Base-by-base conservation (phyloP, 148 eudicot genomes). In the Vaccinium myrtillus region DNA sequence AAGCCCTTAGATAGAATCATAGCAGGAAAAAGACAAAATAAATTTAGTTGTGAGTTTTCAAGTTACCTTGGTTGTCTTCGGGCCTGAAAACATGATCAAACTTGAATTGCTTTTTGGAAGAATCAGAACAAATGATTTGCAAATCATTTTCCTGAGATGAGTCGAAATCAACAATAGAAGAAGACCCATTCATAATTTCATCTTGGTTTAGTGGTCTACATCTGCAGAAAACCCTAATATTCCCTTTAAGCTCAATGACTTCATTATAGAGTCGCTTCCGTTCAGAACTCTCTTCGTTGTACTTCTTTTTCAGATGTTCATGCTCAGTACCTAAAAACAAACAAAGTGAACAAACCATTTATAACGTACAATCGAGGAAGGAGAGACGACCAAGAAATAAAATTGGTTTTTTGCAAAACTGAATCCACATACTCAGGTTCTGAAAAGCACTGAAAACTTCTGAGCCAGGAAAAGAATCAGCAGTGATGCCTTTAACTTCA, bases 171-270 rank as follows among this genome's bases (percentile, higher is more conserved):
- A 95, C 95, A 69, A 88, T 89, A 49, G 96, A 92, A 67, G 86
- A 75, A 8, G 86, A 86, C 19, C 96, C 98, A 65, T 93, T 94
- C 54, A 84, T 83, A 75, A 87, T 78, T 86, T 97, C 99, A 61
- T 89, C 94, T 86, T 89, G 89, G 85, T 88, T 94, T 83, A 94
- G 84, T 16, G 98, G 99, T 82, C 98, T 94, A 85, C 98, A 95
- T 86, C 98, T 90, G 83, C 99, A 95, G 76, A 95, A 97, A 81
- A 97, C 99, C 89, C 98, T 91, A 61, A 97, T 97, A 86, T 97
- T 97, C 51, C 99, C 98, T 88, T 95, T 97, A 27, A 97, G 98
- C 91, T 97, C 99, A 80, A 97, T 97, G 83, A 94, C 95, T 93
- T 97, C 95, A 87, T 97, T 97, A 88, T 95, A 95, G 16, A 97